Evolutionary conservation across 192 early-diverging fungal genomes (phyloP), one percentile per base, ranked within the genome.

Genomic region (Geranomyces michiganensis): DNA sequence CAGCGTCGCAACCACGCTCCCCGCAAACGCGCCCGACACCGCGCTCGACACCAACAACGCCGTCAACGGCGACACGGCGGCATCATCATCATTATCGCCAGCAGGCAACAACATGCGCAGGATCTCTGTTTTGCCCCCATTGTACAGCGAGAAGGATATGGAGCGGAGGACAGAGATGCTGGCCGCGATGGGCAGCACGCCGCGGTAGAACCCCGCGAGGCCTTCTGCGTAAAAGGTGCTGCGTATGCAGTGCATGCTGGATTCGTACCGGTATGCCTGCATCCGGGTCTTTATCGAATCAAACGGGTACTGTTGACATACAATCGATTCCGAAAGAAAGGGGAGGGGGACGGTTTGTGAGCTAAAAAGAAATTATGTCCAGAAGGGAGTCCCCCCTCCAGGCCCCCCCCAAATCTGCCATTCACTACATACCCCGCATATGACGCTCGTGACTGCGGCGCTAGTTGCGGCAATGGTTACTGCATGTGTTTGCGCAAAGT

Each of bases 281-380:
- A 98, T 95, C 58, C 95, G 82, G 19, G 96, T 98, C 81, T 98
- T 98, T 46, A 98, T 81, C 24, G 93, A 92, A 78, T 98, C 96
- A 80, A 97, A 97, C 62, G 63, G 70, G 36, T 53, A 53, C 51
- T 72, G 30, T n/a, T n/a, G n/a, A n/a, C 1, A 21, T 29, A 48
- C n/a, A 12, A 32, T 49, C 10, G 46, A n/a, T n/a, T n/a, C n/a
- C n/a, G n/a, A n/a, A n/a, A n/a, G n/a, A n/a, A n/a, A n/a, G n/a
- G n/a, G n/a, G n/a, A n/a, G n/a, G n/a, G n/a, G n/a, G n/a, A n/a
- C n/a, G n/a, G n/a, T n/a, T n/a, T n/a, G n/a, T n/a, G n/a, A n/a
- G n/a, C n/a, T n/a, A n/a, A n/a, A n/a, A n/a, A n/a, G n/a, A n/a
- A n/a, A n/a, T n/a, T n/a, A n/a, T n/a, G n/a, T n/a, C n/a, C n/a